Percentiles rank a stretch among this genome's conserved stretches.
These are phyloP conservation scores for Trypanosoma theileri DNA, from an alignment of 208 protist species.

Conservation along the genomic window DNA sequence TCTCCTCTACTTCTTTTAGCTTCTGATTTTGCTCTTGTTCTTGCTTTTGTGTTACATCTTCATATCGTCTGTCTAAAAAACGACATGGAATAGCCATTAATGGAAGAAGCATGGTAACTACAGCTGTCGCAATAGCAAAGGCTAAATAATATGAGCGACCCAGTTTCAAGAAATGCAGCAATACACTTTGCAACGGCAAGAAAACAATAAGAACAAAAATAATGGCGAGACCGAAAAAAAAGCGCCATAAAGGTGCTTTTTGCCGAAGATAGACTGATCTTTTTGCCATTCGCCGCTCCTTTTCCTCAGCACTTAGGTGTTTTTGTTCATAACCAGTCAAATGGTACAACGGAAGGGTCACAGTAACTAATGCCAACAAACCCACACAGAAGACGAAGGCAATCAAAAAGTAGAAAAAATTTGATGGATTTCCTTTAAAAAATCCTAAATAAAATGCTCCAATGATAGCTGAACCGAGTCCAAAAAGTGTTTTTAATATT, in stretches of 20 bases:
- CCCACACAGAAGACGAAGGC: conserved; percentile 38
- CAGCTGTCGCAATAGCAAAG: conserved; percentile 49
- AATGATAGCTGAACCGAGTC: conserved; percentile 70
- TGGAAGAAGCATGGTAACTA: conserved; percentile 30
- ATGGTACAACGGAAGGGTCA: conserved; percentile 67
- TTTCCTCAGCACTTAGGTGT: conserved; percentile 40
- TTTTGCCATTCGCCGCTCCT: conserved; percentile 31
- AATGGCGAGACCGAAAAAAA: conserved; percentile 57
- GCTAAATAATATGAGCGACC: conserved; percentile 24
- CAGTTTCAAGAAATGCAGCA: conserved; percentile 44
- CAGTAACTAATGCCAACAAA: conserved; percentile 42
- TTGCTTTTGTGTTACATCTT: background rate
- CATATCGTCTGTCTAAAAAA: conserved; percentile 37
- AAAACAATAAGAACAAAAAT: conserved; percentile 63
- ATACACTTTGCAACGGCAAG: conserved; percentile 55
- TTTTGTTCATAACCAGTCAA: conserved; percentile 59
- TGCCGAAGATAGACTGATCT: conserved; percentile 67
- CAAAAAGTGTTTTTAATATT: conserved; percentile 80
- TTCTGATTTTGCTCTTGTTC: background rate
- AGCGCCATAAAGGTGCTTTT: conserved; percentile 63
- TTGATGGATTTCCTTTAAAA: conserved; percentile 44
- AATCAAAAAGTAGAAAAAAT: conserved; percentile 66
- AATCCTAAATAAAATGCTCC: conserved; percentile 59
- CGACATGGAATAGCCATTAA: conserved; percentile 58
- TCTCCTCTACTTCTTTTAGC: background rate